phyloP scores from a whole-genome alignment of 2,329 filamentous ascomycete species.

The Xylariaceae sp. region DNA sequence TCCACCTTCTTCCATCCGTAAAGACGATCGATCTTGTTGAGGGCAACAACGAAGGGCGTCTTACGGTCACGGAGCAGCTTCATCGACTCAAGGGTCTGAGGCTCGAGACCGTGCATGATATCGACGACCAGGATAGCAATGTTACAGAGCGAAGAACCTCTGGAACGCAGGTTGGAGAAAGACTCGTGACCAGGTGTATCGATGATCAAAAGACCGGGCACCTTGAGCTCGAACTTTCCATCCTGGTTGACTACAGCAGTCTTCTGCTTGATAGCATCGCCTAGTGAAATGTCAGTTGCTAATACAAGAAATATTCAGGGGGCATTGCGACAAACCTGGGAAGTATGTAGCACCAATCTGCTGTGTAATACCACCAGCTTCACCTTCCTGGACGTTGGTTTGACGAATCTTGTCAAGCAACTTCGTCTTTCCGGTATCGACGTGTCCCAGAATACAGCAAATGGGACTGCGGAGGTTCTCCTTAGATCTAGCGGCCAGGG shows the following conservation, averaged over 20 bases:
- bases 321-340: constrained; percentile 43
- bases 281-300: constrained; percentile 30
- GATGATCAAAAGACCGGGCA: constrained; percentile 92
- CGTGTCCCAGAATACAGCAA: constrained; percentile 99
- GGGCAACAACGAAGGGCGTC: constrained; percentile 95
- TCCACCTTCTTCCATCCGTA: constrained; percentile 99
- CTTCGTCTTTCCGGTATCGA: constrained; percentile 99
- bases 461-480: constrained; percentile 96
- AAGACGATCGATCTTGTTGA: constrained; percentile 99
- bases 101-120: constrained; percentile 99
- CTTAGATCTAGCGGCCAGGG: constrained; percentile 82
- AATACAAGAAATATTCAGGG: not conserved
- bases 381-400: constrained; percentile 97
- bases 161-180: constrained; percentile 94
- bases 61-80: constrained; percentile 84
- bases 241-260: constrained; percentile 90
- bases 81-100: constrained; percentile 97
- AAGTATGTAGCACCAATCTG: constrained; percentile 99
- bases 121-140: constrained; percentile 98
- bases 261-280: constrained; percentile 88
- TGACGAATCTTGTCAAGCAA: constrained; percentile 96
- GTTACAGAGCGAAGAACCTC: constrained; percentile 97
- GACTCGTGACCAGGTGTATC: constrained; percentile 99
- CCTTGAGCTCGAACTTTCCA: constrained; percentile 89
- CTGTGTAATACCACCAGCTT: constrained; percentile 98